Conservation (phyloP, 441 rosid species). For the Croton setiger region DNA sequence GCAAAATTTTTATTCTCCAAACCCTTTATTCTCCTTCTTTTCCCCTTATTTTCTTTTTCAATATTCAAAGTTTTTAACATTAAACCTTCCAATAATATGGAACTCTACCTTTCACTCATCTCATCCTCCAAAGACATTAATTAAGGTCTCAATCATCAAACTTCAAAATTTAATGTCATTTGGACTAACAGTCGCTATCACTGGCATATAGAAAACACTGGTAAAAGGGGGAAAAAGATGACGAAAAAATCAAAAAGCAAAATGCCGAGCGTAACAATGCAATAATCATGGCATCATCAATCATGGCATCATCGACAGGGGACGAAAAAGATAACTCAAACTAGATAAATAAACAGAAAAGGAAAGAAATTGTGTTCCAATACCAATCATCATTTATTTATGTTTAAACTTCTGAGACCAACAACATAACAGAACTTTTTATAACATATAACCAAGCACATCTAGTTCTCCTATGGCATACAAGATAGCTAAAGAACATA, state of each 20-base stretch:
- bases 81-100: neutral
- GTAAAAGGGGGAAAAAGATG: too few species aligned
- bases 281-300: too few species aligned
- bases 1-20: slow-evolving; percentile 9
- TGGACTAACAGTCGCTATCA: neutral
- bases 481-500: neutral
- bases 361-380: neutral
- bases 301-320: too few species aligned
- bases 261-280: neutral
- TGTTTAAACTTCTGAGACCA: neutral
- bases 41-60: neutral
- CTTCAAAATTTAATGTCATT: too few species aligned
- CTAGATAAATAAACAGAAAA: neutral
- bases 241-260: neutral
- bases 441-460: neutral
- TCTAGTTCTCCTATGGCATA: neutral
- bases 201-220: neutral
- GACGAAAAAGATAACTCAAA: neutral
- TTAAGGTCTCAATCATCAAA: too few species aligned
- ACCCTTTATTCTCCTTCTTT: neutral
- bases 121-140: too few species aligned
- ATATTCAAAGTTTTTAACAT: neutral
- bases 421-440: neutral
- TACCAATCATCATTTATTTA: neutral
- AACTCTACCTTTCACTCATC: neutral